These are phyloP conservation scores for Candida gorgasii DNA, from an alignment of 805 yeast genomes.

Conservation along the genomic window DNA sequence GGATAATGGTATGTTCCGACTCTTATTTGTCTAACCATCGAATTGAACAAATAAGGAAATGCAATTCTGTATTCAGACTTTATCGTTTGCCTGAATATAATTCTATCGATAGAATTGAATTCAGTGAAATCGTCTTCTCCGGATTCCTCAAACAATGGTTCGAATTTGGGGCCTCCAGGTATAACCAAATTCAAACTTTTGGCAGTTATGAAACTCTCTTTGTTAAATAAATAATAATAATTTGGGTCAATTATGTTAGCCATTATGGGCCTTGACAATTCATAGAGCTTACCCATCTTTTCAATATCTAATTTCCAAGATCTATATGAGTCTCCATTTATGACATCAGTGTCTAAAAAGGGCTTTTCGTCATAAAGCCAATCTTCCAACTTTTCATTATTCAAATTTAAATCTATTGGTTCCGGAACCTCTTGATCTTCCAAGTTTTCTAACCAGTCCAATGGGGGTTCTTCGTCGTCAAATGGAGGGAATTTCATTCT, in stretches of 20 bases:
- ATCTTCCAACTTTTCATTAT: constrained; percentile 60
- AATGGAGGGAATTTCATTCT: constrained; percentile 94
- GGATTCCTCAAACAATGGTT: constrained; percentile 69
- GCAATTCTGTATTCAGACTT: constrained; percentile 86
- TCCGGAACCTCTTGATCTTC: constrained; percentile 72
- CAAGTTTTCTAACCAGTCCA: constrained; percentile 78
- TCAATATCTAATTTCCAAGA: constrained; percentile 65
- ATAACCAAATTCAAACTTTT: constrained; percentile 84
- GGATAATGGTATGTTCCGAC: constrained; percentile 68
- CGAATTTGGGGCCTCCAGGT: constrained; percentile 97
- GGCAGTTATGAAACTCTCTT: constrained; percentile 81
- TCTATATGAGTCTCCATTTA: constrained; percentile 78
- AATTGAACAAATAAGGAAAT: constrained; percentile 81
- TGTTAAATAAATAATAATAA: constrained; percentile 71
- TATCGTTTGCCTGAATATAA: constrained; percentile 75
- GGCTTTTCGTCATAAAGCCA: constrained; percentile 87
- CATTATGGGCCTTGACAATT: constrained; percentile 70
- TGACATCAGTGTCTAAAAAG: constrained; percentile 47
- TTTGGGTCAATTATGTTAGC: constrained; percentile 60
- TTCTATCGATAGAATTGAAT: constrained; percentile 84
- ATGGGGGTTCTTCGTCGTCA: constrained; percentile 96
- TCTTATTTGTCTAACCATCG: constrained; percentile 65
- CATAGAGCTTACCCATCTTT: constrained; percentile 64
- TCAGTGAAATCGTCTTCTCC: constrained; percentile 77
- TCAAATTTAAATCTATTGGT: constrained; percentile 68